Base-by-base conservation (phyloP, 768 basidiomycete species). In the Boletus subcaerulescens region DNA sequence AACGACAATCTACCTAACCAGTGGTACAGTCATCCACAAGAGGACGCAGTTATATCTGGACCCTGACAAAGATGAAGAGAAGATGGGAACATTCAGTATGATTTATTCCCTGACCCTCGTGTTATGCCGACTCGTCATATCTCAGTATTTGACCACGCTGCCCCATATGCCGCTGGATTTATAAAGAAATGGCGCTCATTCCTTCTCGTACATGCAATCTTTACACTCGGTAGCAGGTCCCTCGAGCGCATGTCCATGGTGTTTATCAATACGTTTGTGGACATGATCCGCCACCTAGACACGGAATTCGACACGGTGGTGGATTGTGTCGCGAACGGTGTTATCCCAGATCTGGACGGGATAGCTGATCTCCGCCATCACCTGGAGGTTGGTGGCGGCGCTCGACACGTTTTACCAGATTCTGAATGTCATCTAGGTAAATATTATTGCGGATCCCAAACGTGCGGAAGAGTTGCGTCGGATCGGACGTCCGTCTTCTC, bases 401-500 rank as follows among this genome's bases (percentile, higher is more conserved):
- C 24, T 29, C 9, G 32, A 41, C 20, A 45, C 18, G 32, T 24
- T 4, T 12, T 18, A 29, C 1, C 1, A 5, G 26, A 32, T 3
- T 24, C 31, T 59, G 35, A 47, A 32, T 15, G 4, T 9, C 15
- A 1, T 5, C 14, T 35, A 58, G 57, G 12, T 22, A 31, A 58
- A 58, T 4, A 43, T 60, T 5, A 38, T 9, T 2, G 35, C 57
- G 2, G 57, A 58, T 7, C 57, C 58, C 0, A 17, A 48, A 47
- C 45, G 57, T 22, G 50, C 50, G 10, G 41, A 26, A 22, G 58
- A 62, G 38, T 10, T 62, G 20, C 57, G 58, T 29, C n/a, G 7
- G 40, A 44, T 62, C 17, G 60, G 60, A 22, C 56, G 50, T 10
- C 52, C 57, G n/a, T 54, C 56, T 20, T 59, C 56, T 31, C 50